Evolutionary conservation across 140 eudicot genomes (phyloP).

Genomic region (Anethum foeniculum): DNA sequence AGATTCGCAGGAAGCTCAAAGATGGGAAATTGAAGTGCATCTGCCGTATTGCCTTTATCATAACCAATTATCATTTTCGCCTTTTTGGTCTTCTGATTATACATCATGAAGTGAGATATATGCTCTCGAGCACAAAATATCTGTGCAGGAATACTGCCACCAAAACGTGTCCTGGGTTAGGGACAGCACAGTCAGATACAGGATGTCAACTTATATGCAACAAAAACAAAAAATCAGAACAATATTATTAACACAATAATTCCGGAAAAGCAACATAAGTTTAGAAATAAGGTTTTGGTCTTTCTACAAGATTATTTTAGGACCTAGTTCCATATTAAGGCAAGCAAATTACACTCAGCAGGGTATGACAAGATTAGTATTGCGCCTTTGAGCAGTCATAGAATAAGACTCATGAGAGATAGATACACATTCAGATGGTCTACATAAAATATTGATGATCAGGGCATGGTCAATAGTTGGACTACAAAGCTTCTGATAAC

Average conservation of each 20-base stretch:
- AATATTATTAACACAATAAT: not conserved
- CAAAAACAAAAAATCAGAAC: not conserved
- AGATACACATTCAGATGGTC: not conserved
- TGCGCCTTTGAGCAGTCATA: not conserved
- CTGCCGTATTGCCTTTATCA: not conserved
- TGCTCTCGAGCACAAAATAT: not conserved
- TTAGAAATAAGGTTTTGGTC: not conserved
- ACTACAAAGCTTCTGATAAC: not conserved
- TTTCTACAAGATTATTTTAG: not conserved
- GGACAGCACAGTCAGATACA: not conserved
- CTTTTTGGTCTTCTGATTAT: not conserved
- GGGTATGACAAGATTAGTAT: not conserved
- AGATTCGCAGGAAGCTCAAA: constrained; percentile 25
- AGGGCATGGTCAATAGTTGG: not conserved
- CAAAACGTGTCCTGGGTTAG: not conserved
- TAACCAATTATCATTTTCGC: not conserved
- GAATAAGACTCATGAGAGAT: not conserved
- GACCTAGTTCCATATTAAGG: not conserved
- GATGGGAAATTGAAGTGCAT: constrained; percentile 3
- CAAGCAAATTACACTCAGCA: not conserved
- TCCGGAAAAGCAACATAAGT: not conserved
- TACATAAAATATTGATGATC: not conserved
- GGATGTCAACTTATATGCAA: not conserved
- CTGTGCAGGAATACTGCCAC: not conserved
- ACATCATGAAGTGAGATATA: not conserved